Conservation (phyloP, 768 basidiomycete genomes). For the Hemileccinum impolitum region DNA sequence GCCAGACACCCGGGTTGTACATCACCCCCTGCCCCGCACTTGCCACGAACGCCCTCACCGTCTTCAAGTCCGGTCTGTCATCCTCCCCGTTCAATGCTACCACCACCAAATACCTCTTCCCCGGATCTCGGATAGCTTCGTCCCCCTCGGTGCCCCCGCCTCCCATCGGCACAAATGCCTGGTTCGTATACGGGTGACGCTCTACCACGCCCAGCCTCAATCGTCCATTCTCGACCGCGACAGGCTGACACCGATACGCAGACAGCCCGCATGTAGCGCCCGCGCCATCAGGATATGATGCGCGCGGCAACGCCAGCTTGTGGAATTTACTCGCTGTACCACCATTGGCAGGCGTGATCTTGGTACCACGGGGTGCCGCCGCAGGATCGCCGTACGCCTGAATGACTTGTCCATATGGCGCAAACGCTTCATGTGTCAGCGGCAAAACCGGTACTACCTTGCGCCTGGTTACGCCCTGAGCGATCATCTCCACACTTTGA, state of each 20-base stretch:
- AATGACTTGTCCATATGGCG: constrained; percentile 85
- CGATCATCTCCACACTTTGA: neutral
- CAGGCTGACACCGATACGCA: constrained; percentile 76
- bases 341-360: constrained; percentile 80
- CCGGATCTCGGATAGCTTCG: constrained; percentile 44
- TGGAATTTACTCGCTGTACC: constrained; percentile 93
- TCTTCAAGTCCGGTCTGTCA: constrained; percentile 73
- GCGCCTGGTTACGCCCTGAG: constrained; percentile 11
- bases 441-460: constrained; percentile 54
- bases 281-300: constrained; percentile 57
- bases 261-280: constrained; percentile 70
- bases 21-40: constrained; percentile 79
- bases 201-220: constrained; percentile 75
- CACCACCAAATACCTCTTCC: constrained; percentile 71
- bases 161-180: constrained; percentile 95
- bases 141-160: constrained; percentile 42
- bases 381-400: constrained; percentile 76
- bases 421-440: constrained; percentile 83
- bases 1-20: constrained; percentile 85
- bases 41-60: constrained; percentile 79
- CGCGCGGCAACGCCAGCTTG: constrained; percentile 71
- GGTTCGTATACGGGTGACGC: constrained; percentile 85
- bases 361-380: constrained; percentile 64
- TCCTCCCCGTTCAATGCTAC: constrained; percentile 78
- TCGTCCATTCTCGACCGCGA: constrained; percentile 40